A percentile compares a stretch with the other conserved stretches of the same genome.
phyloP scores from a whole-genome alignment of 306 rosid genomes.

The Coriaria nepalensis region DNA sequence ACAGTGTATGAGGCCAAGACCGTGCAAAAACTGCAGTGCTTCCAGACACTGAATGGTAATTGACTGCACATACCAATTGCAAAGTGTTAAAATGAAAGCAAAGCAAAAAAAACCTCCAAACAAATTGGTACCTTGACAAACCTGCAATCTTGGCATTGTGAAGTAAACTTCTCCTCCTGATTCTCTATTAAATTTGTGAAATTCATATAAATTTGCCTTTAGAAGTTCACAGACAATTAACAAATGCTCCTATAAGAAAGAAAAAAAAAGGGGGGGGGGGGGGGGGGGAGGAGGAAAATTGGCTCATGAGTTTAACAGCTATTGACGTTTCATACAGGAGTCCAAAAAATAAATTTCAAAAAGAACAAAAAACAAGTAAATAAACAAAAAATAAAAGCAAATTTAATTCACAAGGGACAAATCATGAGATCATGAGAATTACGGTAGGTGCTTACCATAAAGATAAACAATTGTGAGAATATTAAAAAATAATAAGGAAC shows the following conservation, averaged over 20 bases:
- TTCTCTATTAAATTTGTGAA: constrained; percentile 93
- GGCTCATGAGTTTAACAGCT: no score
- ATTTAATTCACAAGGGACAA: no score
- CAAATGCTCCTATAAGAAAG: constrained; percentile 71
- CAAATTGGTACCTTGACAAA: constrained; percentile 23
- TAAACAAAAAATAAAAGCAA: no score
- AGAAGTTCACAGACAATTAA: constrained; percentile 95
- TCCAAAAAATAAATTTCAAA: no score
- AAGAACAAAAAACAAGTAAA: no score
- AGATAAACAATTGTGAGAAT: no score
- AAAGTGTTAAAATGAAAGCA: constrained; percentile 9
- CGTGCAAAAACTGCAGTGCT: constrained; percentile 80
- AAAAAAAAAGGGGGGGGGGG: constrained; percentile 18
- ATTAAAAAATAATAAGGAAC: no score
- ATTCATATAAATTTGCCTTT: constrained; percentile 93
- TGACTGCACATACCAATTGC: constrained; percentile 46
- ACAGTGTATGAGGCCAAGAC: constrained; percentile 91
- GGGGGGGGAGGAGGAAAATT: background rate
- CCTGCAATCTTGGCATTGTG: constrained; percentile 99
- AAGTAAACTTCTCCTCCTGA: constrained; percentile 99
- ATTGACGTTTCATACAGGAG: no score
- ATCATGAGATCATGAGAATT: no score
- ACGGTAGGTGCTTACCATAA: no score
- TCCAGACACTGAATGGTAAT: constrained; percentile 96
- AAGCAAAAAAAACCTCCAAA: constrained; percentile 2